Conservation (phyloP, 2,329 filamentous ascomycete species). For the Sporothrix humicola region DNA sequence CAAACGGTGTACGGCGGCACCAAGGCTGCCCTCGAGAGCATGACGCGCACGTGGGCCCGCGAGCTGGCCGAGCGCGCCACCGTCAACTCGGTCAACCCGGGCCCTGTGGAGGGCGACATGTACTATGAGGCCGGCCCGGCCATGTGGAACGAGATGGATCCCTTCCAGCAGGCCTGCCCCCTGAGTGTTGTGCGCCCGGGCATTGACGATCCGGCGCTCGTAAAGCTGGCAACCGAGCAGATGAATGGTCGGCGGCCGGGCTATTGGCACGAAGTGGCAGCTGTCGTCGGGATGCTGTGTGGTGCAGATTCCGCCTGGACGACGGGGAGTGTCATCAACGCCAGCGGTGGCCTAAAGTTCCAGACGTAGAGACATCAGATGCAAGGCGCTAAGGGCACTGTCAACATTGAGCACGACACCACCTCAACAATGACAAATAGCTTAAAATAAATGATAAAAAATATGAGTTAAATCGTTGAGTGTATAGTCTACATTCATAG, state of each 20-base stretch:
- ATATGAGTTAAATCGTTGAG: no score
- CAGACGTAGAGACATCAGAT: background rate
- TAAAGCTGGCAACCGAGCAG: conserved; percentile 47
- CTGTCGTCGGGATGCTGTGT: conserved; percentile 77
- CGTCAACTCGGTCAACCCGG: conserved; percentile 63
- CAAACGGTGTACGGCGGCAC: conserved; percentile 63
- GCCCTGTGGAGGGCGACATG: conserved; percentile 60
- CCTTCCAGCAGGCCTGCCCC: conserved; percentile 64
- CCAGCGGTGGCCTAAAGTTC: conserved; percentile 73
- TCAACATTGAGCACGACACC: background rate
- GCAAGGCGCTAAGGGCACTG: background rate
- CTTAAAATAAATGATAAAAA: no score
- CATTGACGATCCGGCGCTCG: conserved; percentile 64
- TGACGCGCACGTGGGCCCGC: conserved; percentile 63
- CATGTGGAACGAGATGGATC: conserved; percentile 51
- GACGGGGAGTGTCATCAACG: conserved; percentile 78
- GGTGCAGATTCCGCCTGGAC: conserved; percentile 74
- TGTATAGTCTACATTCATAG: no score
- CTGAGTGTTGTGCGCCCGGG: conserved; percentile 66
- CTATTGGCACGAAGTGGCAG: conserved; percentile 73
- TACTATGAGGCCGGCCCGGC: conserved; percentile 52
- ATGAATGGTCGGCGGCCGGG: conserved; percentile 64
- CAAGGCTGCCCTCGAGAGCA: conserved; percentile 64
- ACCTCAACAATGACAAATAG: no score
- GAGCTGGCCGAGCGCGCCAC: conserved; percentile 60